phyloP scores from a whole-genome alignment of 140 eudicot genomes.

The Erigeron philadelphicus region DNA sequence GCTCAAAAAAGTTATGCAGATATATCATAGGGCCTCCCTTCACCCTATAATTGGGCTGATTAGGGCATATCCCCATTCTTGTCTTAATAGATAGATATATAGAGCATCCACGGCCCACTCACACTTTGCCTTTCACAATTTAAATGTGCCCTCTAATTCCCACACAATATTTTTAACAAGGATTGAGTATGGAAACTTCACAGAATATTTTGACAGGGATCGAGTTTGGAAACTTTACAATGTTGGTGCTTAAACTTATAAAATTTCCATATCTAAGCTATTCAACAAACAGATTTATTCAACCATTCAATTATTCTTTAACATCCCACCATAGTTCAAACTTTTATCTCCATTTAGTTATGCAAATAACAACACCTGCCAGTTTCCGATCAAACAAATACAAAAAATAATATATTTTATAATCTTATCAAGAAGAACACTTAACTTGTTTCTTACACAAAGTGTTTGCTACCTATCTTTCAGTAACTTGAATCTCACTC shows the following conservation, averaged over 20 bases:
- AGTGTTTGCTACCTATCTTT: background rate
- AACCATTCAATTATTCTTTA: background rate
- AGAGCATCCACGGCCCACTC: background rate
- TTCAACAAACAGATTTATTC: background rate
- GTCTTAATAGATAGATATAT: background rate
- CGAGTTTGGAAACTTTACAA: background rate
- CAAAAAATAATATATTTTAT: no score
- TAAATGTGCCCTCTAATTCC: background rate
- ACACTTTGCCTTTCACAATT: background rate
- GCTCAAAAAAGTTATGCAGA: background rate
- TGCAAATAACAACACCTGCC: background rate
- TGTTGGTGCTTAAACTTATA: background rate
- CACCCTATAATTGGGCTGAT: background rate
- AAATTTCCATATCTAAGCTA: background rate
- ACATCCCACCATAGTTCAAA: slow-evolving; percentile 12
- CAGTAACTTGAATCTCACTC: slow-evolving; percentile 27
- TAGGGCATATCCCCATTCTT: background rate
- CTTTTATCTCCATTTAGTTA: background rate
- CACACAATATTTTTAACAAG: background rate
- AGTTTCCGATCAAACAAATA: background rate
- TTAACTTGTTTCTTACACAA: slow-evolving; percentile 15
- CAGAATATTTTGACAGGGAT: no score
- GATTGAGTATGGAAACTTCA: background rate
- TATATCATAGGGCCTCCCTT: background rate
- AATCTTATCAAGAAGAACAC: no score